Percentiles rank a stretch among this genome's conserved stretches.
phyloP scores from a whole-genome alignment of 352 stramenopile species.

The Phytopythium delawarense region DNA sequence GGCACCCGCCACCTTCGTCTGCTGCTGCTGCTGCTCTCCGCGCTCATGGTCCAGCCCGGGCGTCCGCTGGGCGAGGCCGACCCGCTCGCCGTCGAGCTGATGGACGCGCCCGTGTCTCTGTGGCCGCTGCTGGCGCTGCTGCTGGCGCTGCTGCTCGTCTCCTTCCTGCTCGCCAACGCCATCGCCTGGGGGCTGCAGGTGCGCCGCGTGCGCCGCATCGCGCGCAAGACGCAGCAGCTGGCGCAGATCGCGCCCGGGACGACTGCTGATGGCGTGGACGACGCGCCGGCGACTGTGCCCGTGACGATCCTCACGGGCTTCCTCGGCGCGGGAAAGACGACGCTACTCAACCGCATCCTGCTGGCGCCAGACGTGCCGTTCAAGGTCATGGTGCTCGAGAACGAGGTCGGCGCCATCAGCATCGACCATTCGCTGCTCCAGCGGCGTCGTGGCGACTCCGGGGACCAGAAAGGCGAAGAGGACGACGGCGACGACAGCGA shows the following conservation, averaged over 20 bases:
- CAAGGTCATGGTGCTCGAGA: slow-evolving; percentile 96
- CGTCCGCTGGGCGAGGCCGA: background rate
- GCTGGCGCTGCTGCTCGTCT: slow-evolving; percentile 35
- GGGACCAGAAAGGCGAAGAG: too few relatives aligned
- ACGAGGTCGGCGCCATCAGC: slow-evolving; percentile 61
- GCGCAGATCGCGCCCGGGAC: slow-evolving; percentile 9
- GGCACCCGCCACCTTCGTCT: too few relatives aligned
- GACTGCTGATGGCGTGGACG: slow-evolving; percentile 3
- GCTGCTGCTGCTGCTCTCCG: too few relatives aligned
- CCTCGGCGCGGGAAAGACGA: slow-evolving; percentile 95
- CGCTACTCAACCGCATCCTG: slow-evolving; percentile 95
- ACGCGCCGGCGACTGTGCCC: slow-evolving; percentile 29
- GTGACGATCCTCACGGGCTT: slow-evolving; percentile 96
- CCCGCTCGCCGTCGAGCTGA: too few relatives aligned
- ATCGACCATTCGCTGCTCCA: slow-evolving; percentile 65
- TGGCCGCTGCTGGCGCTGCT: slow-evolving; percentile 27
- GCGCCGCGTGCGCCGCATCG: slow-evolving; percentile 53
- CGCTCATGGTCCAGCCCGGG: background rate
- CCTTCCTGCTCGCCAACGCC: slow-evolving; percentile 51
- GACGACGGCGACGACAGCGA: slow-evolving; percentile 24
- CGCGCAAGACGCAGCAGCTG: slow-evolving; percentile 47
- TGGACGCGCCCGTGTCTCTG: slow-evolving; percentile 4
- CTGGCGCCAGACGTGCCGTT: slow-evolving; percentile 77
- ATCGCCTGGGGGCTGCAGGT: slow-evolving; percentile 67
- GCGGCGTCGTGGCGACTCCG: background rate